Conservation (phyloP, 257 asterid genomes). For the Anisodus acutangulus region DNA sequence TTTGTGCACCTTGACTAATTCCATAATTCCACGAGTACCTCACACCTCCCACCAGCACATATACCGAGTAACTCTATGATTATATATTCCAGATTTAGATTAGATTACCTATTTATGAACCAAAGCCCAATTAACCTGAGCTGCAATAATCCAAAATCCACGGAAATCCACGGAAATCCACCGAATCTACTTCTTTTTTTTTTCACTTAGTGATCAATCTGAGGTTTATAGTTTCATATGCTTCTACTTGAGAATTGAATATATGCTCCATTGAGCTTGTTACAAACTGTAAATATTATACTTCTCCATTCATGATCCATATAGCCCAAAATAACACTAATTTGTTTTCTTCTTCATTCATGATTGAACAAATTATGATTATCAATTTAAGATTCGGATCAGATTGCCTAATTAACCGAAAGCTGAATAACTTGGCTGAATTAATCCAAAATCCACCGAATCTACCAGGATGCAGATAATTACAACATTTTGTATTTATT, state of each 20-base stretch:
- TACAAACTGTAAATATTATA: not conserved
- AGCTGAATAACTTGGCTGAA: no score
- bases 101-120: no score
- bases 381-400: not conserved
- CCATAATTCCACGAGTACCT: no score
- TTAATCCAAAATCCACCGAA: not conserved
- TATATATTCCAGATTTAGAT: not conserved
- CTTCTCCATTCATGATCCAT: not conserved
- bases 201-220: not conserved
- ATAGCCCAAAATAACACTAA: no score
- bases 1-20: no score
- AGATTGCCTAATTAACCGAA: no score
- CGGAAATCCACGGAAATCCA: not conserved
- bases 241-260: not conserved
- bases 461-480: not conserved
- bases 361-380: not conserved
- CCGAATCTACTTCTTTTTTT: not conserved
- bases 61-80: not conserved
- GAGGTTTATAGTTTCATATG: not conserved
- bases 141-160: not conserved
- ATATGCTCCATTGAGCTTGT: not conserved
- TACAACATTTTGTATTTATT: not conserved
- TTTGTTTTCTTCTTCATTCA: not conserved
- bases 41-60: no score
- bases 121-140: no score